phyloP scores from a whole-genome alignment of 2,329 filamentous ascomycete species.

The Aspergillus quadricinctus region DNA sequence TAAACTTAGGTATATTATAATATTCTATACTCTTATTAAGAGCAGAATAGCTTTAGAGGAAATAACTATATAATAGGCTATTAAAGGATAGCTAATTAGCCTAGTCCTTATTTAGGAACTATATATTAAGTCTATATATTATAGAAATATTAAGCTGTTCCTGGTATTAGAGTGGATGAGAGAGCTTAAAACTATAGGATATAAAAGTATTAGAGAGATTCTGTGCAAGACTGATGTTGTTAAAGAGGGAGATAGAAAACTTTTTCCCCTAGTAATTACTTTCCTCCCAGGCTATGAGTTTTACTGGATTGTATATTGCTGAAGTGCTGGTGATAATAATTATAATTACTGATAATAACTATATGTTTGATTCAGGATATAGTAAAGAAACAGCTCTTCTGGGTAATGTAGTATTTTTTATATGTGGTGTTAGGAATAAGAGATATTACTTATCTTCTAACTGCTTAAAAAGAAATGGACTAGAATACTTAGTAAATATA shows the following conservation, averaged over 20 bases:
- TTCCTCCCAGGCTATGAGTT: too few relatives aligned
- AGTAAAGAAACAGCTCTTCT: too few relatives aligned
- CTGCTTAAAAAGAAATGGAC: too few relatives aligned
- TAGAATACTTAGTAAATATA: too few relatives aligned
- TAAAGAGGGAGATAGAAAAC: not conserved
- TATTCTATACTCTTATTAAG: slow-evolving; percentile 3
- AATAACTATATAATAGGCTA: slow-evolving; percentile 2
- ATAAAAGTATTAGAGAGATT: slow-evolving; percentile 7
- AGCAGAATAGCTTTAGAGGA: slow-evolving; percentile 7
- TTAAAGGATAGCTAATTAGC: slow-evolving; percentile 1
- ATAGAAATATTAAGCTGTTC: slow-evolving; percentile 10
- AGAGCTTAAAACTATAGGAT: slow-evolving; percentile 8
- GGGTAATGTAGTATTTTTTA: too few relatives aligned
- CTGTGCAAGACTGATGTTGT: not conserved
- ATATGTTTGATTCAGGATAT: too few relatives aligned
- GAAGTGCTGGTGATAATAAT: too few relatives aligned
- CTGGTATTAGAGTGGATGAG: slow-evolving; percentile 3
- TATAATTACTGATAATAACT: too few relatives aligned
- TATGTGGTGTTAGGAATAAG: too few relatives aligned
- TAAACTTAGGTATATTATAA: slow-evolving; percentile 6
- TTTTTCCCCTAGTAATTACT: too few relatives aligned
- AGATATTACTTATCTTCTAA: too few relatives aligned
- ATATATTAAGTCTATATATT: not conserved
- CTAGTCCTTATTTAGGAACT: not conserved
- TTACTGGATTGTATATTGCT: too few relatives aligned